Percentiles rank a stretch among this genome's conserved stretches.
phyloP scores from a whole-genome alignment of 176 grass and related monocot species.

The Musa acuminata region DNA sequence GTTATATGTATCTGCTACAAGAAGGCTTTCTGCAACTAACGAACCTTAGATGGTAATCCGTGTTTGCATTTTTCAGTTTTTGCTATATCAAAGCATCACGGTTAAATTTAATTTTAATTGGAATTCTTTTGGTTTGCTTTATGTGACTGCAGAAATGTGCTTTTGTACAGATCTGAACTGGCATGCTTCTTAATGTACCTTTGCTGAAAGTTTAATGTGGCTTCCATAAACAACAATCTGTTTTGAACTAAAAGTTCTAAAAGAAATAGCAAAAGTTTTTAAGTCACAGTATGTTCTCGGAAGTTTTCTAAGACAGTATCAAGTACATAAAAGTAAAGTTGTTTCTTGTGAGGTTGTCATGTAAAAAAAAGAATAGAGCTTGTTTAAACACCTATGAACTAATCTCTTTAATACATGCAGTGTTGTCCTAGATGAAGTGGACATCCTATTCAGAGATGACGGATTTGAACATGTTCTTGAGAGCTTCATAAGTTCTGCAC shows the following conservation, averaged over 20 bases:
- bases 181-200: too few relatives aligned
- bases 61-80: not conserved
- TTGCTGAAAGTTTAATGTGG: not conserved
- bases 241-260: too few relatives aligned
- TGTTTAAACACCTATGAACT: not conserved
- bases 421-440: slow-evolving; percentile 89
- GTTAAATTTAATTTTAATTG: not conserved
- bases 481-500: slow-evolving; percentile 54
- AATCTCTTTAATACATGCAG: slow-evolving; percentile 23
- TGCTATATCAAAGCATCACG: not conserved
- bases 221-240: too few relatives aligned
- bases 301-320: not conserved
- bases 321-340: not conserved
- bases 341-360: not conserved
- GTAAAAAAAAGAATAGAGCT: not conserved
- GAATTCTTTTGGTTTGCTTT: not conserved
- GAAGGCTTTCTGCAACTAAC: slow-evolving; percentile 65
- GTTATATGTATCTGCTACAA: slow-evolving; percentile 74
- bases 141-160: too few relatives aligned
- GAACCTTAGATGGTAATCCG: slow-evolving; percentile 69
- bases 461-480: slow-evolving; percentile 86
- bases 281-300: too few relatives aligned
- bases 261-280: too few relatives aligned
- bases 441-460: slow-evolving; percentile 83
- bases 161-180: too few relatives aligned